Conservation (phyloP, 225 moss, liverwort and hornwort genomes). For the Asterella californica region DNA sequence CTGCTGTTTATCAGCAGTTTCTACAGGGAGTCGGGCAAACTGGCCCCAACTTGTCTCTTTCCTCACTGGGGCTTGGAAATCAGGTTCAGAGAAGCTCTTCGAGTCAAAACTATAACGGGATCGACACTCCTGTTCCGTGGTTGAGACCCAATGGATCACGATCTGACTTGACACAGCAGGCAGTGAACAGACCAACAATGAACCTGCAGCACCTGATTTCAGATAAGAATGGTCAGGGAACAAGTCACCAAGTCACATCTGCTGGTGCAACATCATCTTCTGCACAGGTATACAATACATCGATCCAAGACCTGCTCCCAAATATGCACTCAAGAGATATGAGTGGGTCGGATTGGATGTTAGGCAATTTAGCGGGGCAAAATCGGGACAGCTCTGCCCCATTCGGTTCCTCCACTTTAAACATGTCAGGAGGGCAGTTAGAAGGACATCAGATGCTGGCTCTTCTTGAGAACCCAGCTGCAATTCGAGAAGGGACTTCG, state of each 20-base stretch:
- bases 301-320: conserved; percentile 63
- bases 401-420: conserved; percentile 32
- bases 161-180: conserved; percentile 52
- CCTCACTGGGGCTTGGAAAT: conserved; percentile 55
- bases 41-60: conserved; percentile 76
- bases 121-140: conserved; percentile 67
- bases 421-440: conserved; percentile 58
- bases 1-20: conserved; percentile 73
- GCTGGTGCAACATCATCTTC: conserved; percentile 21
- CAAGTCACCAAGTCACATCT: conserved; percentile 29
- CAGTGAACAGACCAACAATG: conserved; percentile 49
- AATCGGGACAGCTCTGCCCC: conserved; percentile 26
- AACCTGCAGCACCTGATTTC: conserved; percentile 71
- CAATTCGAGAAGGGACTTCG: conserved; percentile 29
- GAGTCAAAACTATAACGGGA: conserved; percentile 57
- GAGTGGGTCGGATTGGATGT: conserved; percentile 76
- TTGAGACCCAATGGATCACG: conserved; percentile 56
- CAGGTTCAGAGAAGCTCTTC: conserved; percentile 49
- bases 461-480: conserved; percentile 45
- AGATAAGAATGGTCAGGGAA: conserved; percentile 25
- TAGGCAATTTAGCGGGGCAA: conserved; percentile 42
- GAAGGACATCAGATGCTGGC: conserved; percentile 72
- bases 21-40: conserved; percentile 67
- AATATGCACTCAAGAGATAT: conserved; percentile 58
- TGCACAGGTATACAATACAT: conserved; percentile 58